These are phyloP conservation scores for Linnemannia exigua DNA, from an alignment of 192 early-diverging fungal genomes.

Conservation along the genomic window DNA sequence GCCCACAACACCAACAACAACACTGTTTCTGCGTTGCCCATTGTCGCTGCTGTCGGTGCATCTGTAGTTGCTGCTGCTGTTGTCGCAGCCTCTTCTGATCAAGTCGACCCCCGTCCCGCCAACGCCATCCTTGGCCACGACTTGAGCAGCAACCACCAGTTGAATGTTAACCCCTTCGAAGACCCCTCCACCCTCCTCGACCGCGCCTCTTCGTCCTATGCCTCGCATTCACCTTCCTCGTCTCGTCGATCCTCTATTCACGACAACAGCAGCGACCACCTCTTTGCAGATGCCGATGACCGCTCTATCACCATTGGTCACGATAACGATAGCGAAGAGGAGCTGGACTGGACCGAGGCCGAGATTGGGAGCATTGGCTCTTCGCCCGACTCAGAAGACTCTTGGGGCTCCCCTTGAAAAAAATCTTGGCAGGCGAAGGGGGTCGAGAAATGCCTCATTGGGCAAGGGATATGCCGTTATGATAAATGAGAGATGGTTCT, in stretches of 20 bases:
- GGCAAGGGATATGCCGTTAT: too few relatives aligned
- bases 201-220: background rate
- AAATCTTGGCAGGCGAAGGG: too few relatives aligned
- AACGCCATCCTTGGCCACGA: slow-evolving; percentile 44
- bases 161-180: slow-evolving; percentile 45
- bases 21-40: background rate
- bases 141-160: slow-evolving; percentile 42
- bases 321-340: slow-evolving; percentile 26
- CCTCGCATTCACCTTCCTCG: background rate
- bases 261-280: background rate
- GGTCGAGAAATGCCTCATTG: too few relatives aligned
- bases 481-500: too few relatives aligned
- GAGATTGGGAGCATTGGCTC: slow-evolving; percentile 43
- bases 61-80: background rate
- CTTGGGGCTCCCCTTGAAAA: slow-evolving; percentile 35
- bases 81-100: background rate
- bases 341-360: slow-evolving; percentile 51
- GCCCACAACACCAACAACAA: background rate
- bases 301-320: slow-evolving; percentile 37
- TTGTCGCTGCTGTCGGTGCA: background rate
- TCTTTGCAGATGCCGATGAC: slow-evolving; percentile 34
- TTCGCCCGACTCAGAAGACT: slow-evolving; percentile 48
- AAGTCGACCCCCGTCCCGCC: slow-evolving; percentile 25
- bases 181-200: slow-evolving; percentile 26
- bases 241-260: slow-evolving; percentile 25